Base-by-base conservation (phyloP, 805 yeast genomes). In the Torulaspora quercuum region DNA sequence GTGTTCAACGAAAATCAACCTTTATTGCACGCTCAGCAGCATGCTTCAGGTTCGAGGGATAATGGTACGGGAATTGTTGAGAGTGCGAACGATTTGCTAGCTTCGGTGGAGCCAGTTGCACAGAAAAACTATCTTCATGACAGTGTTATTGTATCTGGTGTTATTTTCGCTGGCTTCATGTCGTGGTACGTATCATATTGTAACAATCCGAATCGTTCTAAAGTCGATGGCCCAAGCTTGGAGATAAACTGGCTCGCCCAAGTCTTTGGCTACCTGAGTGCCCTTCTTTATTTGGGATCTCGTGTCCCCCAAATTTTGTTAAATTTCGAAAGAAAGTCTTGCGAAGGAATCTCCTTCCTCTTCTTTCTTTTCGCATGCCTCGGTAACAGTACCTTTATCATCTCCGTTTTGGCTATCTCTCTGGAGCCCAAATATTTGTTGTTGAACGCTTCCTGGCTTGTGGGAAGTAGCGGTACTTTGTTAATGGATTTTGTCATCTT, bases 291-390 rank as follows among this genome's bases (percentile, higher is more conserved):
- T 53, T 64, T 90, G 42, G 95, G 95, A 2, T 89, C 97, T 11
- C 71, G 98, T 50, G 64, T 92, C 18, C 98, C 98, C 1, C 98
- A 92, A 64, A 86, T 92, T 36, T 59, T 86, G 41, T 70, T 90
- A 43, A 92, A 92, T 63, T 86, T 72, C 55, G 71, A 80, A 58
- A 74, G 97, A 55, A 89, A 88, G 63, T 82, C 95, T 2, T 88
- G 96, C 58, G 97, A 92, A 44, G 97, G 97, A 15, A 84, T 90
- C 32, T 86, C 95, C 7, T 86, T 92, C 55, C 71, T 90, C 70
- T 90, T 92, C 63, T 90, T 90, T 64, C 65, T 92, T 14, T 90
- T 92, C 70, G 97, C 98, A 13, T 88, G 96, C 59, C 67, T 90
- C 39, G 98, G 98, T 30, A 92, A 90, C 59, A 68, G 85, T 54